Conservation (phyloP, 1,139 yeast species). For the Candida dubliniensis region DNA sequence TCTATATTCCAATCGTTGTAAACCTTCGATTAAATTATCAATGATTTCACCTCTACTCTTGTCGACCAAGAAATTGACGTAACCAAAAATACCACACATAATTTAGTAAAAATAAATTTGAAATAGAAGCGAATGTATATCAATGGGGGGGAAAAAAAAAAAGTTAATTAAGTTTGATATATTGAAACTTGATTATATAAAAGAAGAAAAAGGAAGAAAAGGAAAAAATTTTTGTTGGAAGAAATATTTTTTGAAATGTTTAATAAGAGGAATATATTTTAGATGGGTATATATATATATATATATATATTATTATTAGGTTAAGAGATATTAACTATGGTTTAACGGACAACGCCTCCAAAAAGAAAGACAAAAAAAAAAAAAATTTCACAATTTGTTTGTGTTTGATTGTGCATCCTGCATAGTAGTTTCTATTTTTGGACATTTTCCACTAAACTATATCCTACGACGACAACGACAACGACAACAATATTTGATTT, state of each 20-base stretch:
- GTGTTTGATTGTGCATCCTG: not conserved
- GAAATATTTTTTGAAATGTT: conserved; percentile 5
- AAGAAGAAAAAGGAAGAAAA: not conserved
- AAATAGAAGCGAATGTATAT: not conserved
- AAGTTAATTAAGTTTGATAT: too few species aligned
- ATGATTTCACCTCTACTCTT: conserved; percentile 90
- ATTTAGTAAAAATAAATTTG: conserved; percentile 4
- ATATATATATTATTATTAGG: too few species aligned
- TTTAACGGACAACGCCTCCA: not conserved
- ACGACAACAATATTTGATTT: not conserved
- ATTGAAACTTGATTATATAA: not conserved
- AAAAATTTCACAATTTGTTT: not conserved
- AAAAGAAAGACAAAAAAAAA: not conserved
- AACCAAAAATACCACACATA: conserved; percentile 93
- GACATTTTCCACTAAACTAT: not conserved
- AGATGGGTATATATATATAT: too few species aligned
- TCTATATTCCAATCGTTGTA: conserved; percentile 91
- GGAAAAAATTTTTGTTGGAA: not conserved
- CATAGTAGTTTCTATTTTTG: conserved; percentile 3
- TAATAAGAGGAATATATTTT: not conserved
- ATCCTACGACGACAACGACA: too few species aligned
- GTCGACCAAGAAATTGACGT: conserved; percentile 92
- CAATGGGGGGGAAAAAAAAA: too few species aligned
- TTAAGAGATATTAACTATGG: too few species aligned
- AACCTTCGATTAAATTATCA: conserved; percentile 85